These are phyloP conservation scores for Calonectria hongkongensis DNA, from an alignment of 2,329 filamentous ascomycete genomes.

Conservation along the genomic window DNA sequence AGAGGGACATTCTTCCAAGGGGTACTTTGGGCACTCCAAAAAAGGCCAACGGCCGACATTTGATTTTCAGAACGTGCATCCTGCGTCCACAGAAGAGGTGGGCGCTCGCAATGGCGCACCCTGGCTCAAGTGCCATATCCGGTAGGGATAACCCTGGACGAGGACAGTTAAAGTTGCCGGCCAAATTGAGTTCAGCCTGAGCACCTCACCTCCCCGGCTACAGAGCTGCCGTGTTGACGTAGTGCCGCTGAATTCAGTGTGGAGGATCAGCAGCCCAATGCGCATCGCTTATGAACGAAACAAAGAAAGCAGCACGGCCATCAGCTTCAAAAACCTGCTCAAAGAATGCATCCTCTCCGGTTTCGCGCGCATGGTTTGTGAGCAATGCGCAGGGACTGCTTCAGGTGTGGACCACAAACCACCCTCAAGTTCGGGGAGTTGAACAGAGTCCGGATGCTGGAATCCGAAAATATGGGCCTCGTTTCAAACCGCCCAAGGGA, in stretches of 20 bases:
- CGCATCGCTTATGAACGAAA: too few relatives aligned
- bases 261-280: neutral
- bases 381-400: conserved; percentile 1
- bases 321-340: neutral
- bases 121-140: conserved; percentile 9
- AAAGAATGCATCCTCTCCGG: neutral
- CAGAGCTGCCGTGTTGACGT: conserved; percentile 1
- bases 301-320: neutral
- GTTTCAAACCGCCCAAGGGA: neutral
- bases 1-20: too few relatives aligned
- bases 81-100: too few relatives aligned
- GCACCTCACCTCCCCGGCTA: neutral
- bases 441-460: neutral
- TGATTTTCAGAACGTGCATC: conserved; percentile 12
- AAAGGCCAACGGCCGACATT: neutral
- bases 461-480: neutral
- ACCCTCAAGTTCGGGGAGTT: neutral
- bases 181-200: conserved; percentile 1
- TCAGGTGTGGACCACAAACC: conserved; percentile 1
- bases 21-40: too few relatives aligned
- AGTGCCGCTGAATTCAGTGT: neutral
- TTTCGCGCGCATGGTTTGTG: neutral
- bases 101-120: conserved; percentile 12
- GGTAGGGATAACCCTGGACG: neutral
- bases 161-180: conserved; percentile 8